phyloP scores from a whole-genome alignment of 305 asterid genomes.

The Coffea humblotiana region DNA sequence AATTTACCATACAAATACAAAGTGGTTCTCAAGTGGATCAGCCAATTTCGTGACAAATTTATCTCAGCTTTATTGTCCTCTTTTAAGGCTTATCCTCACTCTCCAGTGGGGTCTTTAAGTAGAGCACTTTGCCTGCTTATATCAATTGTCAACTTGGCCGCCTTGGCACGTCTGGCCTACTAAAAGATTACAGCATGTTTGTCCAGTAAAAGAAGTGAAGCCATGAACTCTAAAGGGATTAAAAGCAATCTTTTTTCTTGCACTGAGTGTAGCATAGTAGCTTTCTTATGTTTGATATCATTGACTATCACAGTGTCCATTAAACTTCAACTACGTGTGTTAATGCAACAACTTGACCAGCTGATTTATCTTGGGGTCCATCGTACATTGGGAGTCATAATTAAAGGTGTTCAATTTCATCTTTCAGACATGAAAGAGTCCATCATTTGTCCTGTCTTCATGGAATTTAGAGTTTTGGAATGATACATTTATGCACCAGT shows the following conservation, averaged over 20 bases:
- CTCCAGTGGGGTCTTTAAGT: slow-evolving; percentile 1
- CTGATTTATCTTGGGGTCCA: slow-evolving; percentile 28
- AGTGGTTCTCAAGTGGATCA: neutral
- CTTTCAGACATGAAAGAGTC: slow-evolving; percentile 26
- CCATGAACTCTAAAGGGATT: slow-evolving; percentile 25
- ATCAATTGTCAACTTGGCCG: slow-evolving; percentile 9
- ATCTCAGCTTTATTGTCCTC: neutral
- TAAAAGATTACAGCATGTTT: neutral
- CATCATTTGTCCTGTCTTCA: slow-evolving; percentile 29
- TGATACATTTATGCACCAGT: slow-evolving; percentile 9
- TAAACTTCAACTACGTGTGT: slow-evolving; percentile 13
- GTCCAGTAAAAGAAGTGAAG: slow-evolving; percentile 3
- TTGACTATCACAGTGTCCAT: slow-evolving; percentile 60
- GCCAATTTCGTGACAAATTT: neutral
- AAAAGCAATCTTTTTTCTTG: slow-evolving; percentile 50
- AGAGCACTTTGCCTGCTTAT: neutral
- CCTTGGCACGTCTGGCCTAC: slow-evolving; percentile 1
- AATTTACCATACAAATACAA: neutral
- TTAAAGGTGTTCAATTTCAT: slow-evolving; percentile 36
- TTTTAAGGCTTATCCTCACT: neutral
- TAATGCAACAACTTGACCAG: slow-evolving; percentile 8
- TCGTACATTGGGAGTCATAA: slow-evolving; percentile 38
- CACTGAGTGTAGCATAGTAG: slow-evolving; percentile 48
- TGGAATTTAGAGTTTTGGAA: slow-evolving; percentile 44
- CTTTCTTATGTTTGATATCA: slow-evolving; percentile 32